Base-by-base conservation (phyloP, 768 basidiomycete genomes). In the Lactifluus hygrophoroides region DNA sequence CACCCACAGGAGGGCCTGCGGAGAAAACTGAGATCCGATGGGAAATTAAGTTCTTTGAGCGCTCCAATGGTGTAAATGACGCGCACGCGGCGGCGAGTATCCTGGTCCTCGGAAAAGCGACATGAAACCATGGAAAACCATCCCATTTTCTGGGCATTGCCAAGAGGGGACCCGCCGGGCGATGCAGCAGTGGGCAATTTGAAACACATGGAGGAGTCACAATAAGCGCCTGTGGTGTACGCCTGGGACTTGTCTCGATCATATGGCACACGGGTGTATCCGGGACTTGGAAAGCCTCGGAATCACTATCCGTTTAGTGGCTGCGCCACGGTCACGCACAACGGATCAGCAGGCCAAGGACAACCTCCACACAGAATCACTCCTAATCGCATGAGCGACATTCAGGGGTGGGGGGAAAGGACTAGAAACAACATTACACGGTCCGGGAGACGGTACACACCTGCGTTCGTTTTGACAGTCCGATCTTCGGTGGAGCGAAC, bases 401-500 rank as follows among this genome's bases (percentile, higher is more conserved):
- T 21, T 34, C 45, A 11, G 50, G 45, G 37, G 38, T 32, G 10
- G 27, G 44, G 47, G 52, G 8, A 17, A 17, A n/a, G 14, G 28
- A 27, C 25, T 38, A 19, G n/a, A 21, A 32, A 44, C n/a, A 23
- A 35, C 34, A 34, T 4, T 17, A 30, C 10, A 48, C 14, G 25
- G 5, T 7, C 19, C 30, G 21, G 45, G 34, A n/a, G 65, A 27
- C 9, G 10, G 42, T 7, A 50, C 74, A 34, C 53, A 84, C 89
- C 89, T 57, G 73, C 67, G 64, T 77, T 80, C 13, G 82, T 67
- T 66, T 89, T 86, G 58, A 85, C 76, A 40, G 76, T 73, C 38
- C 80, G 72, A 64, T 88, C 77, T 30, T 76, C 76, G 16, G 82
- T 82, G 68, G 90, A 85, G 11, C 93, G 80, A 16, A 89, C 69